These are phyloP conservation scores for Gracilaria domingensis DNA, from an alignment of 23 red algal genomes.

Conservation along the genomic window DNA sequence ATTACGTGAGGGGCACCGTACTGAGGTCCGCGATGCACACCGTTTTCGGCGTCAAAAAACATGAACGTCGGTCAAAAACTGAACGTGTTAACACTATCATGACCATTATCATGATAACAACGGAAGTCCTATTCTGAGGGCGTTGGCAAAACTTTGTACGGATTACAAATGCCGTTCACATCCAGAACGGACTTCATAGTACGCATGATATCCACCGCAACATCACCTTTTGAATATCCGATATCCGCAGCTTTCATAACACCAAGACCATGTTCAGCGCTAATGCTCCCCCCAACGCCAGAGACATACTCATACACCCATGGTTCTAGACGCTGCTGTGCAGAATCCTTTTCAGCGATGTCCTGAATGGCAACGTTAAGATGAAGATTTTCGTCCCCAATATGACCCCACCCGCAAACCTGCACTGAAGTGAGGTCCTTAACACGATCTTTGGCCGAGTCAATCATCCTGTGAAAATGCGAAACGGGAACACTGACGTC, in stretches of 20 bases:
- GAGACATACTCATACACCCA: conserved; percentile 94
- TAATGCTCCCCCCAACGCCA: conserved; percentile 77
- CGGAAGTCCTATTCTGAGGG: background rate
- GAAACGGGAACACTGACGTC: conserved; percentile 91
- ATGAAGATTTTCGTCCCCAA: conserved; percentile 97
- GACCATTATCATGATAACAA: no score
- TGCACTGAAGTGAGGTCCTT: conserved; percentile 35
- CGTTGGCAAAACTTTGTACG: conserved; percentile 88
- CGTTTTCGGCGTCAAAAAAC: no score
- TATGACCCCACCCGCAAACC: conserved; percentile 92
- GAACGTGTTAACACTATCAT: no score
- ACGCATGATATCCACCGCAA: conserved; percentile 82
- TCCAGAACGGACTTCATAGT: conserved; percentile 83
- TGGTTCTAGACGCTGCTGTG: conserved; percentile 71
- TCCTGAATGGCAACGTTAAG: conserved; percentile 81
- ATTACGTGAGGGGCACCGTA: no score
- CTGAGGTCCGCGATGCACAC: no score
- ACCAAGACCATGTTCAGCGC: conserved; percentile 97
- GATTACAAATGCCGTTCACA: conserved; percentile 93
- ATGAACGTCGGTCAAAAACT: no score
- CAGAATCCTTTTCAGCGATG: conserved; percentile 2
- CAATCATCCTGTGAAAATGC: conserved; percentile 80
- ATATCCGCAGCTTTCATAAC: conserved; percentile 85
- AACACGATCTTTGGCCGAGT: conserved; percentile 57
- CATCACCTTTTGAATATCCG: conserved; percentile 68